Base-by-base conservation (phyloP, 768 basidiomycete genomes). In the Cystobasidium ongulense region DNA sequence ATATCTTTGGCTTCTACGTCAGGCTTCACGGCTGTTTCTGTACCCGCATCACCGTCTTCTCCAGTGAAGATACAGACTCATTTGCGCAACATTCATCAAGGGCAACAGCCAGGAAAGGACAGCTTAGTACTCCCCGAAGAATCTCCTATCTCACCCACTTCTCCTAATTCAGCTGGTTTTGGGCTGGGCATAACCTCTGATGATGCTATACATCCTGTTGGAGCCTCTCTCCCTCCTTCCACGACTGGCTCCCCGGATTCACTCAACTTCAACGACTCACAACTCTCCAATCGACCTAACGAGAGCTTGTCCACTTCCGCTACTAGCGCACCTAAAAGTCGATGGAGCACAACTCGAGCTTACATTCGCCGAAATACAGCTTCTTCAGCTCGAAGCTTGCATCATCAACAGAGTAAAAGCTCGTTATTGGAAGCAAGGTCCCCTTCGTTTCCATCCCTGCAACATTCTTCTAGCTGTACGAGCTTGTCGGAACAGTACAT, bases 131-230 rank as follows among this genome's bases (percentile, higher is more conserved):
- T 35, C 5, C 57, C 57, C 23, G 15, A 27, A 59, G 13, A 5
- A 29, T 29, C 57, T 27, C 33, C 57, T 7, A 59, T 15, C 11
- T 59, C 57, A 8, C 29, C 57, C 17, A 59, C 57, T 7, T 59
- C 57, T 27, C 43, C 50, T 35, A 39, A 35, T 64, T 64, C 63
- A 35, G 41, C 68, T 59, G 68, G 68, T 7, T 71, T 36, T 61
- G 68, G 68, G 23, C 53, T 71, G 18, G 68, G 68, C 2, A 71
- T 71, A 11, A 71, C 68, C 7, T 71, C 68, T 4, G 68, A 71
- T 36, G 54, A 71, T 59, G 54, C 68, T 31, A 59, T 71, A 18
- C 68, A 71, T 59, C 52, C 68, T 4, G 18, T 10, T 8, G 36
- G 21, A 35, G 21, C 53, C 3, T 35, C 33, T 17, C 8, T 21